These are phyloP conservation scores for Leccinum pallidistipes DNA, from an alignment of 1,284 basidiomycete genomes.

Conservation along the genomic window DNA sequence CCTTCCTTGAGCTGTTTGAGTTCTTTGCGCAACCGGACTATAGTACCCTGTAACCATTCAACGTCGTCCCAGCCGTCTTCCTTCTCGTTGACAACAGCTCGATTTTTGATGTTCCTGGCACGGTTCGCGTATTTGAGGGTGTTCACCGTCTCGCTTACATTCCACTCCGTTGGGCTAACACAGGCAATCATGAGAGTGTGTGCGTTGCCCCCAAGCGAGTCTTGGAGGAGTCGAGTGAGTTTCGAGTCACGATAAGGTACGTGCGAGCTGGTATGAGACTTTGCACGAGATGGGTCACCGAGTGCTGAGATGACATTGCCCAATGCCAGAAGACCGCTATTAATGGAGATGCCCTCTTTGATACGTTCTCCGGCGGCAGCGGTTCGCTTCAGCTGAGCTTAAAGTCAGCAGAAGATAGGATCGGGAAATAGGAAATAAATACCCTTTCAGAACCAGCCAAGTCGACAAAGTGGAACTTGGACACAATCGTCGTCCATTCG, in stretches of 20 bases:
- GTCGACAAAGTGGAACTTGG: constrained; percentile 99
- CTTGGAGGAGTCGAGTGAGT: neutral
- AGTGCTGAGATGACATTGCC: constrained; percentile 99
- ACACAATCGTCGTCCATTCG: constrained; percentile 87
- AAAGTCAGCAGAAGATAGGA: constrained; percentile 17
- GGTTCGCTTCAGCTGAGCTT: constrained; percentile 80
- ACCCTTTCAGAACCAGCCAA: constrained; percentile 95
- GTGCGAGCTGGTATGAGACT: constrained; percentile 76
- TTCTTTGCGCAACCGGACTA: constrained; percentile 85
- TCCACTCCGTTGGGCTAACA: constrained; percentile 94
- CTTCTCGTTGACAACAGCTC: constrained; percentile 88
- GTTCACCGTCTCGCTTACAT: constrained; percentile 92
- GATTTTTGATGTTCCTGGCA: constrained; percentile 96
- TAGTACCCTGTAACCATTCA: constrained; percentile 90
- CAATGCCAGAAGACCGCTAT: constrained; percentile 93
- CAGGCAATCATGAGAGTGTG: constrained; percentile 55
- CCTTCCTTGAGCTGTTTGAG: constrained; percentile 74
- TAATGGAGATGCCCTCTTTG: constrained; percentile 97
- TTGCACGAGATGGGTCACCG: constrained; percentile 86
- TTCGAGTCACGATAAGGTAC: constrained; percentile 28
- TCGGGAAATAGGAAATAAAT: constrained; percentile 31
- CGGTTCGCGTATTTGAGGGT: constrained; percentile 99
- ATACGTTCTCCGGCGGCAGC: constrained; percentile 92
- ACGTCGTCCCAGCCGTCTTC: constrained; percentile 99
- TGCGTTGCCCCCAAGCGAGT: neutral